Base-by-base conservation (phyloP, 2,329 filamentous ascomycete genomes). In the Aspergillus sp. region DNA sequence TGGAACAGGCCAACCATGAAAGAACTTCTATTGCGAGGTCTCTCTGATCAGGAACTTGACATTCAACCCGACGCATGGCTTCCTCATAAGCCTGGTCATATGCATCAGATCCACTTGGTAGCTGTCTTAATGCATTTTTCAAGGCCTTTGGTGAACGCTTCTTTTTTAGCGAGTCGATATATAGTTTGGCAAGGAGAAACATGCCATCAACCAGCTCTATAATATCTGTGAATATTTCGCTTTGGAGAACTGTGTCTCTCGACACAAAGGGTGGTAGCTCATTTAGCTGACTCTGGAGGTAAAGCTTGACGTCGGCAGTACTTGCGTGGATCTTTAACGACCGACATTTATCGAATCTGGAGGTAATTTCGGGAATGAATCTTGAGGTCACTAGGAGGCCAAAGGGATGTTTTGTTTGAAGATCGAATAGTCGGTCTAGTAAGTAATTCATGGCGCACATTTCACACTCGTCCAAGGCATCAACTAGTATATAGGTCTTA, bases 81-180 rank as follows among this genome's bases (percentile, higher is more conserved):
- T 49, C 37, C 19, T 44, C 37, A n/a, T 59, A 54, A 15, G 54
- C 46, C 5, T 15, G n/a, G 19, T 55, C 19, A 20, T 41, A 34
- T 7, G 45, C 52, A 19, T 42, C 9, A 4, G 64, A 63, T 15
- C 73, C 72, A n/a, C 42, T 72, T 0, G 68, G 58, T 0, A 80
- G 62, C 0, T 58, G 67, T 27, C 49, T 8, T 2, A 82, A 59
- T 2, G 71, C 67, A 13, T 24, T 33, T 15, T 20, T 45, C 9
- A 50, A 57, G 1, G 64, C 65, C 47, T 74, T 77, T 2, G 40
- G 44, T 12, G 56, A 52, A 9, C 20, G 56, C 48, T 54, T 62
- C 6, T 40, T 39, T 15, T 42, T 24, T 15, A 67, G 34, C n/a
- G 60, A 64, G n/a, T 64, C 54, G 1, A 63, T 40, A 51, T 65